phyloP scores from a whole-genome alignment of 2,329 filamentous ascomycete species.

The Calonectria fujianensis region DNA sequence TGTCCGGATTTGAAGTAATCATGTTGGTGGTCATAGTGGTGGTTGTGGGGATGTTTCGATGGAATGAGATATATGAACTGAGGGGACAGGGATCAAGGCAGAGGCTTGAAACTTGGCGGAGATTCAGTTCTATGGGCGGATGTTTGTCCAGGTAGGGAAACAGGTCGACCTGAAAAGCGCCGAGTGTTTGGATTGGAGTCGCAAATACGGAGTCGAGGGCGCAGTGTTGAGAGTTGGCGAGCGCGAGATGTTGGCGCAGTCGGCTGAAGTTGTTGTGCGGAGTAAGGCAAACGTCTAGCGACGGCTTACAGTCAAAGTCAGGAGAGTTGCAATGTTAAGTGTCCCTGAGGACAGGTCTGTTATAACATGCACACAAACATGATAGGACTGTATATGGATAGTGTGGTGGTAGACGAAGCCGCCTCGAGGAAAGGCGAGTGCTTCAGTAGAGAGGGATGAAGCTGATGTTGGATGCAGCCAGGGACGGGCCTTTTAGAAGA shows the following conservation, averaged over 20 bases:
- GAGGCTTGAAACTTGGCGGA: slow-evolving; percentile 26
- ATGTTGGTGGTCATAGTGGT: slow-evolving; percentile 57
- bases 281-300: slow-evolving; percentile 38
- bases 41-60: slow-evolving; percentile 54
- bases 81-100: slow-evolving; percentile 42
- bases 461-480: slow-evolving; percentile 49
- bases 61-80: slow-evolving; percentile 45
- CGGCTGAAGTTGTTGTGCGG: slow-evolving; percentile 1
- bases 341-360: slow-evolving; percentile 63
- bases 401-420: slow-evolving; percentile 41
- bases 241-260: neutral
- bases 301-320: slow-evolving; percentile 39
- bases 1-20: slow-evolving; percentile 55
- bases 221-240: neutral
- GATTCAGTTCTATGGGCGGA: slow-evolving; percentile 24
- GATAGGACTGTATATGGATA: slow-evolving; percentile 51
- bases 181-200: slow-evolving; percentile 10
- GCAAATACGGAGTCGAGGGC: slow-evolving; percentile 25
- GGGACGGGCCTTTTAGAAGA: slow-evolving; percentile 54
- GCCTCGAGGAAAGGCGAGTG: slow-evolving; percentile 38
- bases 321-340: slow-evolving; percentile 40
- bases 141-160: slow-evolving; percentile 29
- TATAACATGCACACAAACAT: slow-evolving; percentile 62
- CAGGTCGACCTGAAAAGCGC: slow-evolving; percentile 29
- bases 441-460: slow-evolving; percentile 44